A percentile compares a stretch with the other conserved stretches of the same genome.
Conservation (phyloP, 2,329 filamentous ascomycete genomes). For the Thermothelomyces thermophilus region DNA sequence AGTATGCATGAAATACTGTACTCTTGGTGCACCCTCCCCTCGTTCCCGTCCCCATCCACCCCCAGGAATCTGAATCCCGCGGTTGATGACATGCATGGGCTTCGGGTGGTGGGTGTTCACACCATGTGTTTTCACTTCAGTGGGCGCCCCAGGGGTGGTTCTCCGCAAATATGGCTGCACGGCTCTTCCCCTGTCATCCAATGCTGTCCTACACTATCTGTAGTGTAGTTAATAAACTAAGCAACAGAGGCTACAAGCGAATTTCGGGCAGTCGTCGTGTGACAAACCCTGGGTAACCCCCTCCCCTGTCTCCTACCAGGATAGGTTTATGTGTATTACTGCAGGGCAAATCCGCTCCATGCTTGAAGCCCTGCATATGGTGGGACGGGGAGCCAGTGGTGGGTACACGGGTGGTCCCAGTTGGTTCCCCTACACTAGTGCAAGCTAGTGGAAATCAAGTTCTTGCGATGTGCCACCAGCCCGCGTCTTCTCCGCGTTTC, state of each 20-base stretch:
- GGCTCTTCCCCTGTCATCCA: not conserved
- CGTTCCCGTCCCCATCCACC: not conserved
- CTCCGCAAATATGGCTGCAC: slow-evolving; percentile 13
- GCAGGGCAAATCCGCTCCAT: slow-evolving; percentile 11
- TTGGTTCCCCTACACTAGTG: no score
- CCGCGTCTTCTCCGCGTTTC: not conserved
- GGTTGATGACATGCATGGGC: slow-evolving; percentile 16
- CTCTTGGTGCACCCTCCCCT: not conserved
- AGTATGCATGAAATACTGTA: no score
- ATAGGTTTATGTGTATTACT: slow-evolving; percentile 14
- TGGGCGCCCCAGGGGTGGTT: slow-evolving; percentile 6
- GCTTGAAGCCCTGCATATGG: slow-evolving; percentile 15
- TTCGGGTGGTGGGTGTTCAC: not conserved
- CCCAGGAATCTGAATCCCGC: not conserved
- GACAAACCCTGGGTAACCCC: slow-evolving; percentile 3
- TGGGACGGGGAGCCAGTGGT: slow-evolving; percentile 9
- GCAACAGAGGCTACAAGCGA: slow-evolving; percentile 7
- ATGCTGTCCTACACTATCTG: no score
- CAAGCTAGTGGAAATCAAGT: not conserved
- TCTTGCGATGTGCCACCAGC: slow-evolving; percentile 15
- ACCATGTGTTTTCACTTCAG: slow-evolving; percentile 13
- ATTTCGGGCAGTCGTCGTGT: slow-evolving; percentile 18
- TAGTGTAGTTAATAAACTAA: no score
- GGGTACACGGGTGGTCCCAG: slow-evolving; percentile 11
- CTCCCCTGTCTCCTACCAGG: slow-evolving; percentile 12